Base-by-base conservation (phyloP, 345 rosid species). In the Garcia nutans region DNA sequence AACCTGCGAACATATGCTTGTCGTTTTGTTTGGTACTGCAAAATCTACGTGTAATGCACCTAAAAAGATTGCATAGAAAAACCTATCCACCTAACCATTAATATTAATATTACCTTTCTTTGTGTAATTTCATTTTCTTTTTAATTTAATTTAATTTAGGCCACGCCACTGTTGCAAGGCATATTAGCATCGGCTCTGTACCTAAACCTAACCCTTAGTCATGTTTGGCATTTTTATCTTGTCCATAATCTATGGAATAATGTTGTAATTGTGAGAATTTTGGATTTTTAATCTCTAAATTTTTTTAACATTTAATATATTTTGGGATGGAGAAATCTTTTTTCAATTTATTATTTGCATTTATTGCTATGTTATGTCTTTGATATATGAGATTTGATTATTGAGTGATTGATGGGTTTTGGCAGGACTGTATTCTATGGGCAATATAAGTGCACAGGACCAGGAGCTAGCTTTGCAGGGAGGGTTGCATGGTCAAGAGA, bases 341-440 rank as follows among this genome's bases (percentile, higher is more conserved):
- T n/a, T n/a, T n/a, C n/a, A n/a, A n/a, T n/a, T n/a, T n/a, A n/a
- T n/a, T n/a, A n/a, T n/a, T n/a, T n/a, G n/a, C n/a, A n/a, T n/a
- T n/a, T n/a, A n/a, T n/a, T n/a, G n/a, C n/a, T n/a, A n/a, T n/a
- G n/a, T n/a, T n/a, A n/a, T n/a, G n/a, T n/a, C n/a, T n/a, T n/a
- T n/a, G n/a, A n/a, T n/a, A n/a, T n/a, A n/a, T n/a, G n/a, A n/a
- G n/a, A n/a, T n/a, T n/a, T n/a, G 37, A 33, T 33, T 33, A 33
- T 33, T 3, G 4, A 33, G 4, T 33, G 2, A 33, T 33, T 33
- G 4, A 33, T 33, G 37, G 70, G 26, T 28, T 12, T 20, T 60
- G 19, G 72, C 93, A 95, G 99, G 98, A 96, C 99, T 16, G 99
- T 96, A 71, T 96, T 87, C 75, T 96, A 93, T 77, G 99, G 99